Evolutionary conservation across 169 alveolate species (phyloP).

Genomic region (Eimeria necatrix): DNA sequence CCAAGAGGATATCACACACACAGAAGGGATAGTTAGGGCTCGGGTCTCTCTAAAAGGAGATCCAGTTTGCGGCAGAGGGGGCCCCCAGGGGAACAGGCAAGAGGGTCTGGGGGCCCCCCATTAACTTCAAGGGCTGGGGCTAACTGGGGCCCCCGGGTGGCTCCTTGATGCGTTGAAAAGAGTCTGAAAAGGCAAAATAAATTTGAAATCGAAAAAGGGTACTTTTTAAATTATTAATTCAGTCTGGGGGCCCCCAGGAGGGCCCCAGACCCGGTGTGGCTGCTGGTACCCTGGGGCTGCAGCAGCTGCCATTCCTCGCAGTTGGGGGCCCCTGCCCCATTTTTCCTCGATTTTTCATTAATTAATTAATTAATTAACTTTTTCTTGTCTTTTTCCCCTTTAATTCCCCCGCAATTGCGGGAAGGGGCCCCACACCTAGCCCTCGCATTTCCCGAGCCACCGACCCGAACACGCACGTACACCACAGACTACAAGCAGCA

Average conservation of each 20-base stretch:
- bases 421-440: not conserved
- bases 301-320: too few relatives aligned
- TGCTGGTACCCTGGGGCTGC: too few relatives aligned
- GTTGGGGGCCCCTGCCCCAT: not conserved
- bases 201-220: too few relatives aligned
- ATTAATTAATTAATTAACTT: too few relatives aligned
- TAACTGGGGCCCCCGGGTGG: not conserved
- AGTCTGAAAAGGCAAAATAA: not conserved
- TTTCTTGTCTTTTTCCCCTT: too few relatives aligned
- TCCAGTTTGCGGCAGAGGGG: not conserved
- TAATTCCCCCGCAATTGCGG: not conserved
- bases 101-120: not conserved
- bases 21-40: not conserved
- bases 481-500: not conserved
- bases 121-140: too few relatives aligned
- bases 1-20: not conserved
- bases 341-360: too few relatives aligned
- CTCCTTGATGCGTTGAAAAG: not conserved
- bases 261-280: not conserved
- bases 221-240: not conserved
- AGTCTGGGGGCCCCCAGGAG: not conserved
- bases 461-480: constrained; percentile 18
- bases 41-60: not conserved
- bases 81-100: not conserved
- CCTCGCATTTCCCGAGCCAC: not conserved